These are phyloP conservation scores for Dentipellis fragilis DNA, from an alignment of 768 basidiomycete species.

Conservation along the genomic window DNA sequence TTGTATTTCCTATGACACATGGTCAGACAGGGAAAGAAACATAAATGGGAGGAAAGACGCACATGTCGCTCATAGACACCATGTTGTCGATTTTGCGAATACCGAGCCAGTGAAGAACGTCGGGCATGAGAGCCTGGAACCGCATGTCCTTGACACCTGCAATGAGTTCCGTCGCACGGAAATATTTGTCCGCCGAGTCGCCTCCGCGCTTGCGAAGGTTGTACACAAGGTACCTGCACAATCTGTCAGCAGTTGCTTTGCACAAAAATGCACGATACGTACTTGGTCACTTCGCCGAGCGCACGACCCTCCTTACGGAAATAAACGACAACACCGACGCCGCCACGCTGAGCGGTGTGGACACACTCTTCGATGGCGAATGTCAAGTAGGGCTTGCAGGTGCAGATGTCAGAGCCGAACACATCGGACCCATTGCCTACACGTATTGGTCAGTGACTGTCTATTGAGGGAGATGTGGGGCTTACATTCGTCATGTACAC, in stretches of 20 bases:
- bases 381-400: constrained; percentile 86
- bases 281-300: constrained; percentile 90
- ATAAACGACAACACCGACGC: constrained; percentile 89
- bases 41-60: constrained; percentile 11
- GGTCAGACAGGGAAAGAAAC: not conserved
- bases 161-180: constrained; percentile 86
- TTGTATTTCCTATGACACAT: constrained; percentile 69
- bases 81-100: constrained; percentile 84
- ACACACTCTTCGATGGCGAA: constrained; percentile 94
- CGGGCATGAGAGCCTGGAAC: constrained; percentile 94
- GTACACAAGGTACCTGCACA: constrained; percentile 79
- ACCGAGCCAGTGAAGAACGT: constrained; percentile 91
- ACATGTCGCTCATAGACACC: constrained; percentile 88
- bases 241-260: not conserved
- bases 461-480: not conserved
- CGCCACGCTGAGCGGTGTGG: constrained; percentile 70
- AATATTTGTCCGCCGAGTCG: constrained; percentile 89
- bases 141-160: constrained; percentile 95
- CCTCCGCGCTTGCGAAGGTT: constrained; percentile 93
- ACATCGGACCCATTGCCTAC: constrained; percentile 92
- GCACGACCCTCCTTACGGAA: constrained; percentile 93
- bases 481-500: constrained; percentile 90
- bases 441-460: not conserved
- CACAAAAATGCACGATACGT: constrained; percentile 11
- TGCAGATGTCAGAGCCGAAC: constrained; percentile 88